Percentiles rank a stretch among this genome's conserved stretches.
phyloP scores from a whole-genome alignment of 2,329 filamentous ascomycete species.

The Epichloe typhina region DNA sequence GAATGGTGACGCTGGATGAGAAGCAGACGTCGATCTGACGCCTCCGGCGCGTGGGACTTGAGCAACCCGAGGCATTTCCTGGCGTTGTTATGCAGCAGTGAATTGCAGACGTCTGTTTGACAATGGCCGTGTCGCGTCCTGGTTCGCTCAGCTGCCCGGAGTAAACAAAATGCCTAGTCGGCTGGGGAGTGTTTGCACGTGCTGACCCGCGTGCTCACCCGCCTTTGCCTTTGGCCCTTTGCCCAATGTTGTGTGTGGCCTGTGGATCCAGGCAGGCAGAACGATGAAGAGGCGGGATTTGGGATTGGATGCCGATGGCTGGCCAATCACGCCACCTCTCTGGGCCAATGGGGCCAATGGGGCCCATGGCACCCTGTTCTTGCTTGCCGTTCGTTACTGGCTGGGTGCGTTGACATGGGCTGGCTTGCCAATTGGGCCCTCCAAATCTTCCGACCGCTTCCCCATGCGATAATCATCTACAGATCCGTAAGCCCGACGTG shows the following conservation, averaged over 20 bases:
- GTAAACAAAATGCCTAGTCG: slow-evolving; percentile 10
- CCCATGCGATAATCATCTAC: not conserved
- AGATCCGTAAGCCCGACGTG: not conserved
- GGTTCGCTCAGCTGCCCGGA: slow-evolving; percentile 5
- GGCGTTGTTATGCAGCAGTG: slow-evolving; percentile 3
- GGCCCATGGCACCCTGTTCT: not conserved
- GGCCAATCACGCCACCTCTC: not conserved
- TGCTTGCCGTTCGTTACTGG: too few relatives aligned
- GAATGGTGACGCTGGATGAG: slow-evolving; percentile 37
- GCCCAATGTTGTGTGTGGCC: slow-evolving; percentile 1
- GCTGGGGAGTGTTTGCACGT: not conserved
- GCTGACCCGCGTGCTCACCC: not conserved
- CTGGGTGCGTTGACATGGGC: not conserved
- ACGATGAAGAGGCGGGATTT: not conserved
- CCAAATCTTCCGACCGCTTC: not conserved
- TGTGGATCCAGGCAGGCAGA: not conserved
- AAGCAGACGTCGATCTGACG: slow-evolving; percentile 33
- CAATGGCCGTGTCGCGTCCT: slow-evolving; percentile 5
- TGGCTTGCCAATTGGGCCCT: not conserved
- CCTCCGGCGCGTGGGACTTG: slow-evolving; percentile 38
- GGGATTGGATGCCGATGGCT: not conserved
- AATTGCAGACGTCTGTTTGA: slow-evolving; percentile 2
- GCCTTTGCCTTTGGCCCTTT: not conserved
- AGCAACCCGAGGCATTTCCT: slow-evolving; percentile 44
- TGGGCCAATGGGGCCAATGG: not conserved